Percentiles rank a stretch among this genome's conserved stretches.
Conservation (phyloP, 371 early-diverging fungal genomes). For the Lichtheimia corymbifera region DNA sequence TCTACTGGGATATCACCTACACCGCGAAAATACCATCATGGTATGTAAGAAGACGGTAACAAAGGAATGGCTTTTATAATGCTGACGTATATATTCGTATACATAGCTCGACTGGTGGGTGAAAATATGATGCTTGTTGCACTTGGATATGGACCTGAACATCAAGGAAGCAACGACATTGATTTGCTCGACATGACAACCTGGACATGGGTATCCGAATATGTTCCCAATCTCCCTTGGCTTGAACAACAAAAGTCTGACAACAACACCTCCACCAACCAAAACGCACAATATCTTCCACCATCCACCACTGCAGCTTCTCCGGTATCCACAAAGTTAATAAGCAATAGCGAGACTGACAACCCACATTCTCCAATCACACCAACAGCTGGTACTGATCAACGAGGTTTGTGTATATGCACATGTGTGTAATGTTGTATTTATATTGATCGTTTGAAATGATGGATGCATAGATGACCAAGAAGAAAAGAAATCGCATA, state of each 20-base stretch:
- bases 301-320: slow-evolving; percentile 9
- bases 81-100: not conserved
- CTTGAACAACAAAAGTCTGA: not conserved
- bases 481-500: slow-evolving; percentile 4
- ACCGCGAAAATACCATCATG: slow-evolving; percentile 46
- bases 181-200: slow-evolving; percentile 26
- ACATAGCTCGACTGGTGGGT: slow-evolving; percentile 24
- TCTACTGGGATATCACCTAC: slow-evolving; percentile 35
- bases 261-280: too few relatives aligned
- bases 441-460: too few relatives aligned
- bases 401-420: too few relatives aligned
- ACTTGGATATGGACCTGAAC: slow-evolving; percentile 25
- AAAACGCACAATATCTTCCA: slow-evolving; percentile 13
- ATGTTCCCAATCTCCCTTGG: slow-evolving; percentile 22
- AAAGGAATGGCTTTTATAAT: too few relatives aligned
- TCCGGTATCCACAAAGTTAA: not conserved
- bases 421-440: too few relatives aligned
- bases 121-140: slow-evolving; percentile 27
- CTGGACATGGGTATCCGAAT: slow-evolving; percentile 34
- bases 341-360: slow-evolving; percentile 10
- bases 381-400: too few relatives aligned
- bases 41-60: slow-evolving; percentile 6
- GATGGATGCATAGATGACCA: not conserved
- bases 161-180: slow-evolving; percentile 25
- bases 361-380: not conserved